Percentiles rank a stretch among this genome's conserved stretches.
Evolutionary conservation across 192 early-diverging fungal genomes (phyloP).

Genomic region (Coemansia sp.): DNA sequence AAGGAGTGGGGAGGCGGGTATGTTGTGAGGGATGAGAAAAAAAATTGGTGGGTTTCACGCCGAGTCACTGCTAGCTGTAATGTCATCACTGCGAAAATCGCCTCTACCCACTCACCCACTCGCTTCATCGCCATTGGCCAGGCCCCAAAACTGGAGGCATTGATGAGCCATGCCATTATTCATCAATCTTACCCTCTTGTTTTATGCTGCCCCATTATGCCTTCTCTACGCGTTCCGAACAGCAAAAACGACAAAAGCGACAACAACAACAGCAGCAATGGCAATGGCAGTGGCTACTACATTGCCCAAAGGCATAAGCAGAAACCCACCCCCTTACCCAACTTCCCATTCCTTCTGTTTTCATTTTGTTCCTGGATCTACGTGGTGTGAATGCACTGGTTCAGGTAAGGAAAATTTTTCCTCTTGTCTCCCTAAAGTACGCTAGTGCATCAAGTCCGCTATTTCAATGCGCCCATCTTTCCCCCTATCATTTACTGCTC

Average conservation of each 20-base stretch:
- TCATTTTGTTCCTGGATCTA: not conserved
- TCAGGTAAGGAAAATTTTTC: not conserved
- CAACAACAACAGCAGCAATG: not conserved
- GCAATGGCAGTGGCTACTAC: too few species aligned
- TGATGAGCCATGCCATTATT: conserved; percentile 11
- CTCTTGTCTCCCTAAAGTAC: too few species aligned
- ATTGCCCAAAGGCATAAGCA: too few species aligned
- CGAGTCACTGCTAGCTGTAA: conserved; percentile 24
- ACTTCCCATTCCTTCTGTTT: not conserved
- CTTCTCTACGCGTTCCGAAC: not conserved
- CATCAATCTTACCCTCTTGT: not conserved
- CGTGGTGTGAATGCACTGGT: not conserved
- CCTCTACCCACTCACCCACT: conserved; percentile 9
- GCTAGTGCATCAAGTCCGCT: too few species aligned
- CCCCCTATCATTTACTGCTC: too few species aligned
- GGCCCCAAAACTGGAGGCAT: too few species aligned
- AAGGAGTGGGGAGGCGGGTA: not conserved
- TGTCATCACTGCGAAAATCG: conserved; percentile 1
- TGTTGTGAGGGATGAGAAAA: not conserved
- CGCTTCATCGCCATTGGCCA: conserved; percentile 13
- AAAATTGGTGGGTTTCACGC: conserved; percentile 2
- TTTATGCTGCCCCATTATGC: not conserved
- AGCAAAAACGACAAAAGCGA: not conserved
- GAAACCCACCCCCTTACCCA: too few species aligned
- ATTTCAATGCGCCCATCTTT: too few species aligned